Conservation (phyloP, 768 basidiomycete genomes). For the Leucosporidium creatinivorum region DNA sequence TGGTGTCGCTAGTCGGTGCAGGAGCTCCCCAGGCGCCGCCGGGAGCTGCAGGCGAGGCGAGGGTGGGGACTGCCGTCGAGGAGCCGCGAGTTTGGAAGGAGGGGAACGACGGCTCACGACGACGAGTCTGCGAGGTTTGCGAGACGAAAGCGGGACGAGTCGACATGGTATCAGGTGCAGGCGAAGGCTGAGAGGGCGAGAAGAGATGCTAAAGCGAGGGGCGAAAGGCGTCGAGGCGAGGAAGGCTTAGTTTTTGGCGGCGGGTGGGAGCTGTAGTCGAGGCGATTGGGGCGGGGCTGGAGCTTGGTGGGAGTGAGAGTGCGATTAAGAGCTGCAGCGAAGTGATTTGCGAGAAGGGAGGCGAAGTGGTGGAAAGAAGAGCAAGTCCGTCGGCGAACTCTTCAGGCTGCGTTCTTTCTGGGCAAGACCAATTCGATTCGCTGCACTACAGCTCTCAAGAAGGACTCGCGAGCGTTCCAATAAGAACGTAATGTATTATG, state of each 20-base stretch:
- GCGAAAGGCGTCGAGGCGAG: neutral
- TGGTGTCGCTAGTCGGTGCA: neutral
- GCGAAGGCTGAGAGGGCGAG: neutral
- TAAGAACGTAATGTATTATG: too few relatives aligned
- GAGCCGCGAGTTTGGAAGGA: constrained; percentile 21
- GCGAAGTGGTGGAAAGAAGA: too few relatives aligned
- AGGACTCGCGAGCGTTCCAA: too few relatives aligned
- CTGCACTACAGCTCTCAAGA: too few relatives aligned
- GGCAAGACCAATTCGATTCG: too few relatives aligned
- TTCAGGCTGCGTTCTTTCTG: too few relatives aligned
- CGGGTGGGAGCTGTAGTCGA: too few relatives aligned
- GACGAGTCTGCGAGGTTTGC: constrained; percentile 6
- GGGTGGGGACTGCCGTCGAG: constrained; percentile 4
- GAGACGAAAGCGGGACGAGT: constrained; percentile 13
- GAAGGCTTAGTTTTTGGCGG: neutral
- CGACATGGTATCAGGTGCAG: neutral
- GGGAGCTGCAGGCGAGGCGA: neutral
- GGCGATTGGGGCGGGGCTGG: neutral
- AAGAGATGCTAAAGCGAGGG: neutral
- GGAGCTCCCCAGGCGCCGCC: neutral
- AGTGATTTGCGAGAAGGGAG: too few relatives aligned
- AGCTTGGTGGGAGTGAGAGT: neutral
- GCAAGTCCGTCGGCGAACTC: too few relatives aligned
- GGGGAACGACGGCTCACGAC: constrained; percentile 8
- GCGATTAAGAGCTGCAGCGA: too few relatives aligned